These are phyloP conservation scores for Phaeotremella skinneri DNA, from an alignment of 768 basidiomycete genomes.

Conservation along the genomic window DNA sequence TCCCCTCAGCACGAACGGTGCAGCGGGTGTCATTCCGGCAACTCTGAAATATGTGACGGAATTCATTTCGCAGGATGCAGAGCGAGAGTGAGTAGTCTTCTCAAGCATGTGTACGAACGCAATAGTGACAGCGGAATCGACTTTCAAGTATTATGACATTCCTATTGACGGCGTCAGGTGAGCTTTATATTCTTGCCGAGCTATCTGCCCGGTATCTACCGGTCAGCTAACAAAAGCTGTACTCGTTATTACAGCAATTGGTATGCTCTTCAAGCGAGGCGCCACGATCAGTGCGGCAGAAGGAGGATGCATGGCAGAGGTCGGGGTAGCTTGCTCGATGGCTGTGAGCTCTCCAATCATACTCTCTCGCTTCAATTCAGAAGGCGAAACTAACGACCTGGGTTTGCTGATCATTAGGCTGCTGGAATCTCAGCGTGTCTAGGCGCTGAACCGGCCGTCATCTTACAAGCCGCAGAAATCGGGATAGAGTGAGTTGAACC, in stretches of 20 bases:
- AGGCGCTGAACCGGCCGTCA: constrained; percentile 62
- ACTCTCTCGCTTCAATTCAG: not conserved
- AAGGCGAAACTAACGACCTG: not conserved
- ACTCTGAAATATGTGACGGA: constrained; percentile 81
- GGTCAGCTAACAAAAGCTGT: too few species aligned
- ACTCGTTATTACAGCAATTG: constrained; percentile 56
- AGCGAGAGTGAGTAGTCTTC: constrained; percentile 60
- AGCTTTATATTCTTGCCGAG: constrained; percentile 39
- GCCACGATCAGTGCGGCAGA: constrained; percentile 95
- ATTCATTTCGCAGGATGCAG: constrained; percentile 87
- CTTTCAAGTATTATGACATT: constrained; percentile 66
- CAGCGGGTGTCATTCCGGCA: constrained; percentile 80
- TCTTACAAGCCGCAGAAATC: constrained; percentile 69
- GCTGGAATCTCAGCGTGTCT: constrained; percentile 92
- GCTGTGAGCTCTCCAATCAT: constrained; percentile 54
- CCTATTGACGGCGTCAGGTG: constrained; percentile 77
- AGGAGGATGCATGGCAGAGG: constrained; percentile 63
- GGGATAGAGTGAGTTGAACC: constrained; percentile 72
- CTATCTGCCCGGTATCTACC: too few species aligned
- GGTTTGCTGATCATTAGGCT: constrained; percentile 51
- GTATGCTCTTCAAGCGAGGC: constrained; percentile 96
- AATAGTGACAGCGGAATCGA: not conserved
- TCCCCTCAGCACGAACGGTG: constrained; percentile 70
- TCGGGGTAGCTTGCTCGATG: constrained; percentile 97
- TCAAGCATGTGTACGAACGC: not conserved